Conservation (phyloP, 1,284 basidiomycete genomes). For the Trametes pubescens region DNA sequence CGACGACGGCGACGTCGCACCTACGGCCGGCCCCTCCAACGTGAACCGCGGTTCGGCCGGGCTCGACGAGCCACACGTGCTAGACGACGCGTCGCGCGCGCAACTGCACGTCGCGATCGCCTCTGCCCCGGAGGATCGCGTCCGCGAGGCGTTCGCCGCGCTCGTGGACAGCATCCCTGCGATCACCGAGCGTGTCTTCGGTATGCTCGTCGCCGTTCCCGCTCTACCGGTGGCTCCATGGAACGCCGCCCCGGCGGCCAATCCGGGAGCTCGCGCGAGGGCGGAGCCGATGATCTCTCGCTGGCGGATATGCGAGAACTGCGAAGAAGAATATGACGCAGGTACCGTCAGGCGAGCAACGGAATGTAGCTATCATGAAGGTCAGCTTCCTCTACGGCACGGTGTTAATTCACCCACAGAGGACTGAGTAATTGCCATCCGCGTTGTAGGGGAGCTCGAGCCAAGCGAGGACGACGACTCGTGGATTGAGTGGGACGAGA, state of each 20-base stretch:
- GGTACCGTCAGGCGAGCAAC: constrained; percentile 43
- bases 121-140: constrained; percentile 49
- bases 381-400: constrained; percentile 10
- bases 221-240: background rate
- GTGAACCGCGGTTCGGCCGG: background rate
- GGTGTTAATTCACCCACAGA: too few relatives aligned
- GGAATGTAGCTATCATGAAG: constrained; percentile 46
- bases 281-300: constrained; percentile 41
- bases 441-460: constrained; percentile 47
- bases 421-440: background rate
- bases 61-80: constrained; percentile 10
- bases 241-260: background rate
- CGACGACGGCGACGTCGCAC: constrained; percentile 4
- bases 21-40: constrained; percentile 1
- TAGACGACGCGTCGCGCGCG: constrained; percentile 50
- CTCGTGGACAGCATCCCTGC: constrained; percentile 50
- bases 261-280: background rate
- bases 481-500: constrained; percentile 57
- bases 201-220: constrained; percentile 49
- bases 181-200: constrained; percentile 51
- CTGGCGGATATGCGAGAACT: constrained; percentile 54
- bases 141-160: constrained; percentile 49
- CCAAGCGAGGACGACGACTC: constrained; percentile 42
- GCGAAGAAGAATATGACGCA: constrained; percentile 54
- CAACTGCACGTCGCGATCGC: constrained; percentile 52